Base-by-base conservation (phyloP, 108 stramenopile genomes). In the Bacterosira constricta region DNA sequence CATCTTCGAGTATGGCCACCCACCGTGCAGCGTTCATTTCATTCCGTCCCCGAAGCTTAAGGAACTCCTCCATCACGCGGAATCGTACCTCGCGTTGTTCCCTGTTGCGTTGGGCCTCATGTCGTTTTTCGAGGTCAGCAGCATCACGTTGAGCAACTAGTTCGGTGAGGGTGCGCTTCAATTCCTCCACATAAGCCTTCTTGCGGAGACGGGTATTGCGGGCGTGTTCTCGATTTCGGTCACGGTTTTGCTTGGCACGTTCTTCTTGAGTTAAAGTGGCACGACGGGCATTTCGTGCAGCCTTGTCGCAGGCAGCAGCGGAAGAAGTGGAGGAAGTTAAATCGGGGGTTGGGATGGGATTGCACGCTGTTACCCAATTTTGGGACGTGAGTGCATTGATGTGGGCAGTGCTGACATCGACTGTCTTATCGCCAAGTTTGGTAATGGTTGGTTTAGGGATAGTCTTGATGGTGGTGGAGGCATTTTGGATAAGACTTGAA, bases 191-290 rank as follows among this genome's bases (percentile, higher is more conserved):
- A 58, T 94, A 97, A n/a, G 96, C 96, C 77, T 97, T 97, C 76
- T 97, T 97, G 27, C 96, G 85, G 25, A 93, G 77, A 30, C 96
- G 79, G 15, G 96, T 97, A 75, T 97, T 97, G 32, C 92, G 83
- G 26, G 96, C 96, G 74, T 97, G 96, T 59, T 97, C 96, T 39
- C 94, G 75, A 66, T 97, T 97, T n/a, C 96, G 83, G 67, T 97
- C 96, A 26, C 96, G 90, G 51, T 95, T 93, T 75, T 93, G 91
- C 52, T 89, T 85, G 4, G 91, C 91, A 25, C 94, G 82, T 70
- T 95, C 94, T 71, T 95, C 94, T 25, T 91, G 86, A 23, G 94
- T 88, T 25, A 95, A 76, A 56, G 81, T 92, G 21, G 84, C 85
- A 31, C 93, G 79, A 13, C 89, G 75, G 8, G 87, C 85, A 13